phyloP scores from a whole-genome alignment of 2,329 filamentous ascomycete genomes.

The Trichophyton benhamiae region DNA sequence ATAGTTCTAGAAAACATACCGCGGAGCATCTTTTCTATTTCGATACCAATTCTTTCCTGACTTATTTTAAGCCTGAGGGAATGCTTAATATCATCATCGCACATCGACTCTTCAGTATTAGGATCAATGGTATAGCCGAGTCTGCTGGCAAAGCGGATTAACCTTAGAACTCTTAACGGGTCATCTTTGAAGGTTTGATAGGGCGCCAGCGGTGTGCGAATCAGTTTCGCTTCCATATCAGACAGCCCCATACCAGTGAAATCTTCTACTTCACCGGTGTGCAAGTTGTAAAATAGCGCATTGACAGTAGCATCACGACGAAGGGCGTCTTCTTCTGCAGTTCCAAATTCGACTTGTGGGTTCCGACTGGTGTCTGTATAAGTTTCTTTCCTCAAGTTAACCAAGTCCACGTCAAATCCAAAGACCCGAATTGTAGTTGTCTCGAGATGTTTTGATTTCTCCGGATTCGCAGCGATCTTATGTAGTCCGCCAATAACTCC shows the following conservation, averaged over 20 bases:
- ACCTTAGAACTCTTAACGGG: constrained; percentile 69
- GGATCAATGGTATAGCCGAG: constrained; percentile 67
- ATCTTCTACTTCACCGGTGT: constrained; percentile 69
- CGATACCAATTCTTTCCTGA: constrained; percentile 73
- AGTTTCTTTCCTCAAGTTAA: constrained; percentile 85
- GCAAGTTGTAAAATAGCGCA: constrained; percentile 88
- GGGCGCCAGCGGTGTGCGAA: constrained; percentile 76
- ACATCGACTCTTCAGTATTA: constrained; percentile 60
- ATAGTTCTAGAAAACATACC: constrained; percentile 33
- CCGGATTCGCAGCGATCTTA: constrained; percentile 82
- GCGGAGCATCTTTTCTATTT: constrained; percentile 83
- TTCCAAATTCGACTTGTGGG: constrained; percentile 87
- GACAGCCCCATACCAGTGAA: constrained; percentile 60
- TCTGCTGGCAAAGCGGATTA: constrained; percentile 82
- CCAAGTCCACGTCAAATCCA: constrained; percentile 80
- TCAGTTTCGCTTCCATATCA: constrained; percentile 60
- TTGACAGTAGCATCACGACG: constrained; percentile 90
- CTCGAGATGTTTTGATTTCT: constrained; percentile 93
- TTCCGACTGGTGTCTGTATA: constrained; percentile 84
- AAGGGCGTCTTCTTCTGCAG: constrained; percentile 75
- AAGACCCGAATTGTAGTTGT: constrained; percentile 79
- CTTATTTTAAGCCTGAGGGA: constrained; percentile 83
- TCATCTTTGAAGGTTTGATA: constrained; percentile 91
- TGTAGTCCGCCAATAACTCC: constrained; percentile 60
- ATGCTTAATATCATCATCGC: constrained; percentile 59